phyloP scores from a whole-genome alignment of 176 grass and related monocot genomes.

The Chloris gayana region DNA sequence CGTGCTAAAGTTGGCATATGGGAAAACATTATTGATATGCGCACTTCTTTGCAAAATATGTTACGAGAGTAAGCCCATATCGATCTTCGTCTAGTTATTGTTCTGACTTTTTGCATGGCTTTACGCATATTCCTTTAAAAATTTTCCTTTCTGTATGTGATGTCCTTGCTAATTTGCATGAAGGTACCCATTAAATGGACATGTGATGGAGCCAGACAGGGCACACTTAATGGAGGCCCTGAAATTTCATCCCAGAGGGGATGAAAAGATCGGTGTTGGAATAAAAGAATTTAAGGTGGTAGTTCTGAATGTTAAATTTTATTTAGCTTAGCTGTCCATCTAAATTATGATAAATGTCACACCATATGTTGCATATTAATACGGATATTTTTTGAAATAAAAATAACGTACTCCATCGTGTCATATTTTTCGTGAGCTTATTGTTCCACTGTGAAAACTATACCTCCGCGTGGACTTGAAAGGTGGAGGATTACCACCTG shows the following conservation, averaged over 20 bases:
- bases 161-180: constrained; percentile 35
- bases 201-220: constrained; percentile 62
- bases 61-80: constrained; percentile 69
- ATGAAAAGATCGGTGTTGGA: constrained; percentile 48
- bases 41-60: constrained; percentile 62
- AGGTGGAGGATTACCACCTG: background rate
- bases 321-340: constrained; percentile 3
- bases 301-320: constrained; percentile 13
- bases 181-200: constrained; percentile 66
- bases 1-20: constrained; percentile 58
- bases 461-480: background rate
- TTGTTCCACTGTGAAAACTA: no score
- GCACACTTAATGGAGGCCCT: constrained; percentile 61
- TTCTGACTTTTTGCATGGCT: constrained; percentile 13
- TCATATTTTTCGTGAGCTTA: background rate
- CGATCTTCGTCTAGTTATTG: constrained; percentile 11
- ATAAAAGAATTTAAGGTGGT: constrained; percentile 53
- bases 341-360: constrained; percentile 18
- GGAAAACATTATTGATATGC: constrained; percentile 82
- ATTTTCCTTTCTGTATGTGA: constrained; percentile 28
- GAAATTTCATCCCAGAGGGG: constrained; percentile 51
- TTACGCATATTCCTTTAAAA: background rate
- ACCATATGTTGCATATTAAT: constrained; percentile 9
- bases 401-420: background rate
- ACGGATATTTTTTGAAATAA: background rate